A percentile compares a stretch with the other conserved stretches of the same genome.
phyloP scores from a whole-genome alignment of 495 filamentous ascomycete genomes.

The Penicillium paradoxum region DNA sequence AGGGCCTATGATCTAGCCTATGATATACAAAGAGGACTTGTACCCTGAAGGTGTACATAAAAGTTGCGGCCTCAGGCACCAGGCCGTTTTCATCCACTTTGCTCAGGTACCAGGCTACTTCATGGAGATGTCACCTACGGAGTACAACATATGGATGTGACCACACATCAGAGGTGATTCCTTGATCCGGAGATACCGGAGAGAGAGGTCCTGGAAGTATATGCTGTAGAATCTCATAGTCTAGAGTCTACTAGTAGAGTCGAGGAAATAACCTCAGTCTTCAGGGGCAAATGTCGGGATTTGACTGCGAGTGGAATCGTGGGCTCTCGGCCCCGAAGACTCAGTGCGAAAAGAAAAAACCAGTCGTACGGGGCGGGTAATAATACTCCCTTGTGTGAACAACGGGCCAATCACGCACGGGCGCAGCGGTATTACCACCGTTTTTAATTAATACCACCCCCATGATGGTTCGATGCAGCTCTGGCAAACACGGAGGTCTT shows the following conservation, averaged over 20 bases:
- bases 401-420: background rate
- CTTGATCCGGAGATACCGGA: too few relatives aligned
- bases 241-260: too few relatives aligned
- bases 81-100: constrained; percentile 19
- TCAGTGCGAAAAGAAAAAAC: constrained; percentile 8
- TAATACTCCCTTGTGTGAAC: background rate
- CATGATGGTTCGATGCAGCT: background rate
- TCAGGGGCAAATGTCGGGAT: background rate
- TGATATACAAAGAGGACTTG: too few relatives aligned
- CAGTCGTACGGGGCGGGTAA: background rate
- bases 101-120: too few relatives aligned
- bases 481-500: background rate
- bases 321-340: constrained; percentile 1
- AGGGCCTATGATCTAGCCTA: too few relatives aligned
- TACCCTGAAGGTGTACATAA: too few relatives aligned
- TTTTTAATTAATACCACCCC: constrained; percentile 17
- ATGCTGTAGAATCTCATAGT: too few relatives aligned
- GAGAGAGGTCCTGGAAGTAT: too few relatives aligned
- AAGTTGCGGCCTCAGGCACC: constrained; percentile 12
- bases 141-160: too few relatives aligned
- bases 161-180: too few relatives aligned
- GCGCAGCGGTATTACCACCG: background rate
- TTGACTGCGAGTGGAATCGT: background rate
- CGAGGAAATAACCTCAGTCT: too few relatives aligned
- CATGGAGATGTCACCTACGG: too few relatives aligned